Base-by-base conservation (phyloP, 179 eudicot genomes). In the Spergularia azorica region DNA sequence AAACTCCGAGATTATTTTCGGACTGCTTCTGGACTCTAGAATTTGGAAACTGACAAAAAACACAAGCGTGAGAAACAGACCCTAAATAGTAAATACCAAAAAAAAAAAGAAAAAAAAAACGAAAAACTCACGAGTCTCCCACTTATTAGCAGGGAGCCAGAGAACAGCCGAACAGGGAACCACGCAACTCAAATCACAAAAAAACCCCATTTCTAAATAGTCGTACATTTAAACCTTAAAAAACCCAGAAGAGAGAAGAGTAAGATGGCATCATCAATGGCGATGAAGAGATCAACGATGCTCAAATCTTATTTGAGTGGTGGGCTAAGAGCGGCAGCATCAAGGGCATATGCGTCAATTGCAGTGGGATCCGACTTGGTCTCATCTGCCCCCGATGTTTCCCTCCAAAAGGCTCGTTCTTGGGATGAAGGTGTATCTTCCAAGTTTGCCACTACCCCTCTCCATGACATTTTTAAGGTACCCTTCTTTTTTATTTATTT, bases 351-450 rank as follows among this genome's bases (percentile, higher is more conserved):
- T 80, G 91, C 95, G 0, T 91, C 99, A 11, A 51, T 91, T 60
- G 79, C 93, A 5, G 99, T 86, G 4, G 99, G 98, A 14, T 82
- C 90, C 7, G 96, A 95, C 72, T 81, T 95, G 32, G 84, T 91
- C 20, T 84, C 97, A 54, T 89, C 99, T 69, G 96, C 98, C 32
- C 90, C 94, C 1, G 74, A 84, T 77, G 91, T 88, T 63, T 85
- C 97, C 71, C 98, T 95, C 55, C 98, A 91, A 81, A 95, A 91
- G 67, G 99, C 99, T 84, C 89, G 99, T 41, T 77, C 84, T 58
- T 95, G 95, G 92, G 97, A 95, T 72, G 98, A 95, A 71, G 99
- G 98, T 4, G 91, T 95, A 66, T 86, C 91, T 46, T 95, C 99
- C 52, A 87, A 91, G 63, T 95, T 95, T 84, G 67, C 95, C 77